phyloP scores from a whole-genome alignment of 2,329 filamentous ascomycete genomes.

The Mollisiaceae sp. region DNA sequence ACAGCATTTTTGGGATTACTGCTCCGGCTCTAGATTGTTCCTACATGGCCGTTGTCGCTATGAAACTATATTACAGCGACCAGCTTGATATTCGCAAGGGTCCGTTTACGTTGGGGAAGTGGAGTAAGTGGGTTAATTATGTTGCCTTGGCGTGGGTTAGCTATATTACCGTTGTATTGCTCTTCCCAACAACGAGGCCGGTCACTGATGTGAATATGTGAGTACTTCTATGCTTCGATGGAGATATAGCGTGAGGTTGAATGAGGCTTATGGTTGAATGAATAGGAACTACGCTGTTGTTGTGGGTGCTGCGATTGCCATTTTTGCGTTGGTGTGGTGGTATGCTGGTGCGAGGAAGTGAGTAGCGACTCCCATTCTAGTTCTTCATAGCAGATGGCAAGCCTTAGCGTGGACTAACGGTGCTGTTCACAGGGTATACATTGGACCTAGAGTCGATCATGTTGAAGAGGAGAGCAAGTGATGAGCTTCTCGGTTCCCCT shows the following conservation, averaged over 20 bases:
- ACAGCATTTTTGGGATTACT: slow-evolving; percentile 4
- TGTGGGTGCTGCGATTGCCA: neutral
- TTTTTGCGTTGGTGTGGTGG: slow-evolving; percentile 4
- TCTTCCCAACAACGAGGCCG: neutral
- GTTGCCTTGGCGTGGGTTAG: neutral
- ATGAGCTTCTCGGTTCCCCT: slow-evolving; percentile 1
- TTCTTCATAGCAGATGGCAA: neutral
- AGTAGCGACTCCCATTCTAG: neutral
- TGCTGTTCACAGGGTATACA: neutral
- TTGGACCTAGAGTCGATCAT: slow-evolving; percentile 2
- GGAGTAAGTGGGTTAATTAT: slow-evolving; percentile 3
- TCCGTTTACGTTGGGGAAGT: neutral
- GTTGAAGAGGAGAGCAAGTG: slow-evolving; percentile 8
- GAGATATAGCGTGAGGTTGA: neutral
- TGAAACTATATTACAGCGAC: slow-evolving; percentile 1
- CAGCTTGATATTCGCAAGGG: neutral
- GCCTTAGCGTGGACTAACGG: neutral
- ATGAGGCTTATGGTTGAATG: neutral
- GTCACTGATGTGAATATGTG: neutral
- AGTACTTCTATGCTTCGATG: neutral
- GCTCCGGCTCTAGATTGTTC: slow-evolving; percentile 1
- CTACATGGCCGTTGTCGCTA: slow-evolving; percentile 2
- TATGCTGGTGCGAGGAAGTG: slow-evolving; percentile 6
- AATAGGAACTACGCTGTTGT: slow-evolving; percentile 2
- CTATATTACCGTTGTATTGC: slow-evolving; percentile 4